Conservation (phyloP, 352 stramenopile species). For the Phytophthora melonis region DNA sequence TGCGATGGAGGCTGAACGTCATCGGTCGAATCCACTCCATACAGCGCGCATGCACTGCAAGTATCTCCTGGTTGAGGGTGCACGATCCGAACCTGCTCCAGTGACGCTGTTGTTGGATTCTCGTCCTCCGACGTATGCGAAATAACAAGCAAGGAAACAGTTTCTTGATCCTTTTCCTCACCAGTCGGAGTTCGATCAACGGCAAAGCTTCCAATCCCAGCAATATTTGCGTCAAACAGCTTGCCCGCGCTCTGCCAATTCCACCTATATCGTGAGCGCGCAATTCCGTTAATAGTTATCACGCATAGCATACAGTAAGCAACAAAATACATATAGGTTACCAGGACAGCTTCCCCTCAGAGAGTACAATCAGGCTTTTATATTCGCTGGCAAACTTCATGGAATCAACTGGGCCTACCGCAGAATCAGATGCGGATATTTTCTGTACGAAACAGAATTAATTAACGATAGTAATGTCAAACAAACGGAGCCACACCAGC, state of each 20-base stretch:
- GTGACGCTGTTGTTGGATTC: neutral
- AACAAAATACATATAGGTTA: slow-evolving; percentile 11
- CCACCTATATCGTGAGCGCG: slow-evolving; percentile 43
- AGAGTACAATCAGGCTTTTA: slow-evolving; percentile 32
- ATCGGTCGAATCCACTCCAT: neutral
- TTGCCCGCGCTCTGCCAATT: slow-evolving; percentile 44
- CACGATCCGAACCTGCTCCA: slow-evolving; percentile 19
- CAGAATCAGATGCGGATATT: slow-evolving; percentile 28
- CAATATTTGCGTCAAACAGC: slow-evolving; percentile 23
- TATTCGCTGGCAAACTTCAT: slow-evolving; percentile 32
- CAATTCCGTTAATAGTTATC: neutral
- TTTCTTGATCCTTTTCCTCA: neutral
- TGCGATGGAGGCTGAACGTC: neutral
- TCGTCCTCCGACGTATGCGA: slow-evolving; percentile 2
- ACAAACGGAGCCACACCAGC: neutral
- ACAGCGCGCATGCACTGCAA: slow-evolving; percentile 3
- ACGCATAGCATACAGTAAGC: neutral
- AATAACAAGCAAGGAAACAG: slow-evolving; percentile 16
- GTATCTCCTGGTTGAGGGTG: slow-evolving; percentile 1
- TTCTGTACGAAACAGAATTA: slow-evolving; percentile 20
- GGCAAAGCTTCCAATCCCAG: slow-evolving; percentile 34
- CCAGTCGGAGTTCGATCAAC: neutral
- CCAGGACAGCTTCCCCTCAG: slow-evolving; percentile 42
- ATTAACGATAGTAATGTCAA: neutral
- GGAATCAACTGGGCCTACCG: slow-evolving; percentile 10